Conservation (phyloP, 495 filamentous ascomycete species). For the Trichoderma virens region DNA sequence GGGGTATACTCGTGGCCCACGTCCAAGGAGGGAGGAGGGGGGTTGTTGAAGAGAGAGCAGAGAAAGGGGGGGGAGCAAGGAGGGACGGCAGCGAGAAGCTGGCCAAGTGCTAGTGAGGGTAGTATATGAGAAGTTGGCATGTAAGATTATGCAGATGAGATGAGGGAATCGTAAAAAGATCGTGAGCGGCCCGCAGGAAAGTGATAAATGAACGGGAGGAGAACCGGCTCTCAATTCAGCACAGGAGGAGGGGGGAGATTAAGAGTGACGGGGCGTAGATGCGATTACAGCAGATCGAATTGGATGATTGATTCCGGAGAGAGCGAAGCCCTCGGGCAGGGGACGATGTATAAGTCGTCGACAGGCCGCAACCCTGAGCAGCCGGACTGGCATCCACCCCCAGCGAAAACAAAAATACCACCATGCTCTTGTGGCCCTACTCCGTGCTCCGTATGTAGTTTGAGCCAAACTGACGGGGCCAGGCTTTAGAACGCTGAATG, state of each 20-base stretch:
- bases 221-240: neutral
- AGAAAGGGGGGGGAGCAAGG: neutral
- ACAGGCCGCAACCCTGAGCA: constrained; percentile 3
- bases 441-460: constrained; percentile 8
- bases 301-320: neutral
- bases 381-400: neutral
- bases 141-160: neutral
- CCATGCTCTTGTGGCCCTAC: constrained; percentile 2
- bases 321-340: constrained; percentile 3
- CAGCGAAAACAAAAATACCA: neutral
- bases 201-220: neutral
- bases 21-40: neutral
- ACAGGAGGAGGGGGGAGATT: neutral
- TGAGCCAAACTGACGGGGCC: constrained; percentile 3
- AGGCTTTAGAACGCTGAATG: constrained; percentile 1
- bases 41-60: neutral
- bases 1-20: neutral
- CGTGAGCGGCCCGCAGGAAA: constrained; percentile 4
- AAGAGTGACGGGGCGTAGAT: constrained; percentile 6
- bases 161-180: constrained; percentile 5
- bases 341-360: constrained; percentile 4
- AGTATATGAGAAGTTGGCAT: neutral
- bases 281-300: neutral
- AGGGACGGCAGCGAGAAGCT: neutral
- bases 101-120: neutral